These are phyloP conservation scores for Plicaturopsis crispa DNA, from an alignment of 768 basidiomycete species.

Conservation along the genomic window DNA sequence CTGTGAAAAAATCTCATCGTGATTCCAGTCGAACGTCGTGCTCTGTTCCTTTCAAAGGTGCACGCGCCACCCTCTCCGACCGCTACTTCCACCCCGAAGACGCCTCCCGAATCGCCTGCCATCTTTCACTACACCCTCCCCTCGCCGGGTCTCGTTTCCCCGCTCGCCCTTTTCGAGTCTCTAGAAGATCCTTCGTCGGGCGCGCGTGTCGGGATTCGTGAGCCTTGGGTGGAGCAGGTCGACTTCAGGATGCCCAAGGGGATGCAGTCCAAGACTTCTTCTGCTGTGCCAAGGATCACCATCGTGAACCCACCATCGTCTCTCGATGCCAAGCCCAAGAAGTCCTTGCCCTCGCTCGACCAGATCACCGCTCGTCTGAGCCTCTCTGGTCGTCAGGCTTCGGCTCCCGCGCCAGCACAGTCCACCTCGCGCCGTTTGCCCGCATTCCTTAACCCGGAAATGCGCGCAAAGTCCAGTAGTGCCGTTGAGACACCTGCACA, in stretches of 20 bases:
- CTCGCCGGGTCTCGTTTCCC: constrained; percentile 59
- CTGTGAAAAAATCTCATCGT: constrained; percentile 3
- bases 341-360: constrained; percentile 59
- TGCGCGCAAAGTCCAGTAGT: constrained; percentile 7
- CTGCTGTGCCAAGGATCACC: constrained; percentile 4
- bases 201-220: constrained; percentile 13
- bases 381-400: constrained; percentile 19
- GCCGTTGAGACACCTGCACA: constrained; percentile 14
- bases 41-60: constrained; percentile 68
- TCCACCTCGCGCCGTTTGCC: constrained; percentile 21
- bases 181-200: constrained; percentile 19
- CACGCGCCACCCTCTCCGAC: constrained; percentile 58
- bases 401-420: constrained; percentile 11
- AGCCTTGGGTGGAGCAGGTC: constrained; percentile 61
- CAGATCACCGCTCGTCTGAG: constrained; percentile 65
- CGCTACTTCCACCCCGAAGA: constrained; percentile 50
- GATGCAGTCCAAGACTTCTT: constrained; percentile 14
- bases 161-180: constrained; percentile 50
- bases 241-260: constrained; percentile 43
- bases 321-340: constrained; percentile 12
- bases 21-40: constrained; percentile 60
- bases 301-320: too few species aligned
- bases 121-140: constrained; percentile 65
- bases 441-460: constrained; percentile 19
- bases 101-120: constrained; percentile 62